Base-by-base conservation (phyloP, 2,329 filamentous ascomycete species). In the Fusarium mundagurra region DNA sequence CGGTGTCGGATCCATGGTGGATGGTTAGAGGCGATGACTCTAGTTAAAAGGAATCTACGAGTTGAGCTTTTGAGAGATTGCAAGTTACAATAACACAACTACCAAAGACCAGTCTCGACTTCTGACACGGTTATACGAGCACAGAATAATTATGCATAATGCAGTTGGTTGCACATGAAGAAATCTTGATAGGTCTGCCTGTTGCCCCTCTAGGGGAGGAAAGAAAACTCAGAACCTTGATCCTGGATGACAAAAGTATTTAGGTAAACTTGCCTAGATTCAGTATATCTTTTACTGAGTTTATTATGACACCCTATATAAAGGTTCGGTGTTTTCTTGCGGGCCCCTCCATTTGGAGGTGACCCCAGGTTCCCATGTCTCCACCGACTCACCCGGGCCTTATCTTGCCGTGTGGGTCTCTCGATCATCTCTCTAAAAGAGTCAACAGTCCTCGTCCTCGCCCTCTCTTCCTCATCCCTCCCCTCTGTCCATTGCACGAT, bases 181-280 rank as follows among this genome's bases (percentile, higher is more conserved):
- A 34, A 53, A 34, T 31, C 29, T 12, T 31, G 13, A 50, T 16
- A 11, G n/a, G 31, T 29, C 43, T 75, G 68, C n/a, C 36, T 72
- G 67, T 60, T 69, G 69, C 67, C 69, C 75, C 67, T 69, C 69
- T 67, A 53, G n/a, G n/a, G n/a, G n/a, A n/a, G n/a, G n/a, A n/a
- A n/a, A n/a, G n/a, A n/a, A n/a, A n/a, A n/a, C n/a, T n/a, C n/a
- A n/a, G n/a, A n/a, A n/a, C n/a, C n/a, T n/a, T n/a, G n/a, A n/a
- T n/a, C n/a, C n/a, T n/a, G n/a, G n/a, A n/a, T n/a, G n/a, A n/a
- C n/a, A n/a, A n/a, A n/a, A n/a, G n/a, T n/a, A n/a, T n/a, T n/a
- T n/a, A n/a, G n/a, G n/a, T n/a, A n/a, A n/a, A n/a, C n/a, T n/a
- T n/a, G n/a, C n/a, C n/a, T n/a, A n/a, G n/a, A n/a, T n/a, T n/a